A percentile compares a stretch with the other conserved stretches of the same genome.
Conservation (phyloP, 1,139 yeast species). For the Yamadazyma triangularis region DNA sequence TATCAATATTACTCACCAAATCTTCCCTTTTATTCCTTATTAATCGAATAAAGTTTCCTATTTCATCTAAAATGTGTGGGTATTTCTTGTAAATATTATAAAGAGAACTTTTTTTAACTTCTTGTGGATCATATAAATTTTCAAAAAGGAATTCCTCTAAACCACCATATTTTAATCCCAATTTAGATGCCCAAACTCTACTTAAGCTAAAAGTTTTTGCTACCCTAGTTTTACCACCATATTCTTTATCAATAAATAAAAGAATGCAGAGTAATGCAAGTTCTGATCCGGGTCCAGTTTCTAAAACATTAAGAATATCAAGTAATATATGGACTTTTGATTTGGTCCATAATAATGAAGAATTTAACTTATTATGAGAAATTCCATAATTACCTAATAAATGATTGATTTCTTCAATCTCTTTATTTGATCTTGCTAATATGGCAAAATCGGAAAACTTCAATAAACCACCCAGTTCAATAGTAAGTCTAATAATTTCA, state of each 20-base stretch:
- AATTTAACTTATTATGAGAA: conserved; percentile 38
- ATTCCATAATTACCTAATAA: conserved; percentile 38
- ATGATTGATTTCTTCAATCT: conserved; percentile 40
- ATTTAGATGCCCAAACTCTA: conserved; percentile 8
- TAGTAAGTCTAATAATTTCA: conserved; percentile 43
- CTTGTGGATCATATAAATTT: conserved; percentile 1
- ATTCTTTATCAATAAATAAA: conserved; percentile 21
- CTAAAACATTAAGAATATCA: conserved; percentile 44
- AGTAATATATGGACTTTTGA: conserved; percentile 47
- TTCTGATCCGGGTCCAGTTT: conserved; percentile 27
- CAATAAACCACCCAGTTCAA: conserved; percentile 42
- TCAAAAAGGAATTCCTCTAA: conserved; percentile 15
- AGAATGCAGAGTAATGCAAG: conserved; percentile 29
- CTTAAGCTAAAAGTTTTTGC: conserved; percentile 23
- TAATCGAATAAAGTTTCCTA: conserved; percentile 9
- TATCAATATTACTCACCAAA: conserved; percentile 6
- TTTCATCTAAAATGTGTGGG: conserved; percentile 2
- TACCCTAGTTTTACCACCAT: conserved; percentile 20
- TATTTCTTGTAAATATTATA: conserved; percentile 6
- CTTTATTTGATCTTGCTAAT: conserved; percentile 51
- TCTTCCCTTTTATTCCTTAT: conserved; percentile 12
- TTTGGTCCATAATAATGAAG: conserved; percentile 51
- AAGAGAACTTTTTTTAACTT: conserved; percentile 3
- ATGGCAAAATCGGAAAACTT: conserved; percentile 52
- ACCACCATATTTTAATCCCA: conserved; percentile 5